Evolutionary conservation across 2,329 filamentous ascomycete species (phyloP).

Genomic region (Fusarium begoniae): DNA sequence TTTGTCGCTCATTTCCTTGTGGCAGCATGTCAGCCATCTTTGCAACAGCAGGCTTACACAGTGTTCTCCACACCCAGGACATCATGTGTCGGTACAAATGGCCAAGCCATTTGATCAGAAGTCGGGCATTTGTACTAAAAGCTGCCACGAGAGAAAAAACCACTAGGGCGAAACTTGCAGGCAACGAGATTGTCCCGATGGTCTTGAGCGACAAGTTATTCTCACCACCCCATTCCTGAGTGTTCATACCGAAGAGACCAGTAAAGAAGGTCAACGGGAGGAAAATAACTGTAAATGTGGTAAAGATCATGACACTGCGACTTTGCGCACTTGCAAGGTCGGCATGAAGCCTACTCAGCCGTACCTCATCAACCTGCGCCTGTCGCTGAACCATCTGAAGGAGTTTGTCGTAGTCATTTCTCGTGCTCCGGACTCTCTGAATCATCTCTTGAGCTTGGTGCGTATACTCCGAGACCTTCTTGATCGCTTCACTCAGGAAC

Average conservation of each 20-base stretch:
- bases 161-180: conserved; percentile 59
- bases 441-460: conserved; percentile 66
- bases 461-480: conserved; percentile 63
- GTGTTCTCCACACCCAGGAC: conserved; percentile 34
- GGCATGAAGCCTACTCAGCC: conserved; percentile 68
- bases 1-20: conserved; percentile 23
- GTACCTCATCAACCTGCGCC: conserved; percentile 72
- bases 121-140: conserved; percentile 60
- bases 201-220: conserved; percentile 54
- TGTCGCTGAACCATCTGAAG: conserved; percentile 74
- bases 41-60: conserved; percentile 37
- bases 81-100: conserved; percentile 8
- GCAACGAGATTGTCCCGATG: conserved; percentile 60
- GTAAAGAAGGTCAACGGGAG: conserved; percentile 73
- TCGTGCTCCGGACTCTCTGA: conserved; percentile 63
- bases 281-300: conserved; percentile 70
- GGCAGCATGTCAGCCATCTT: conserved; percentile 24
- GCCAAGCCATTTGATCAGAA: conserved; percentile 42
- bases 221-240: conserved; percentile 65
- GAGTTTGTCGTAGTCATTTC: conserved; percentile 71
- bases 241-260: conserved; percentile 72
- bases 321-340: conserved; percentile 70
- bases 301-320: conserved; percentile 72
- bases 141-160: conserved; percentile 61
- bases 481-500: conserved; percentile 63